phyloP scores from a whole-genome alignment of 768 basidiomycete genomes.

The Scleroderma bovista region DNA sequence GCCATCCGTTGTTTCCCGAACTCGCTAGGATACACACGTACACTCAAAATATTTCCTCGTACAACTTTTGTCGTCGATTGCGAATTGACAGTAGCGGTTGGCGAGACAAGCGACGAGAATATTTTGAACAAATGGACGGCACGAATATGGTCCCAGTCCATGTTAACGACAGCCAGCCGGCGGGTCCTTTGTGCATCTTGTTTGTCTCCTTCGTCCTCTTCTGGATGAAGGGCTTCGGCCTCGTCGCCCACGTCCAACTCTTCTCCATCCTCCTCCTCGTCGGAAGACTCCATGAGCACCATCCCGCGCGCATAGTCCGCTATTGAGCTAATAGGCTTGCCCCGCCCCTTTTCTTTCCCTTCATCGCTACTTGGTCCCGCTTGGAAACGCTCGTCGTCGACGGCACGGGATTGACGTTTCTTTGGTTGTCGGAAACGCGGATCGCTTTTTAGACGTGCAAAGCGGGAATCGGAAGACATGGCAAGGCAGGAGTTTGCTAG shows the following conservation, averaged over 20 bases:
- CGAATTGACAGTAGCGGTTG: conserved; percentile 40
- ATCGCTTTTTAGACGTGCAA: conserved; percentile 81
- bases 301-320: conserved; percentile 90
- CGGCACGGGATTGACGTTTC: conserved; percentile 74
- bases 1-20: conserved; percentile 9
- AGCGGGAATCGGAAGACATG: conserved; percentile 66
- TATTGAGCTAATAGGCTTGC: conserved; percentile 18
- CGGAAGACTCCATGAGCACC: conserved; percentile 82
- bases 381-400: conserved; percentile 91
- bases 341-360: conserved; percentile 24
- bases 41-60: conserved; percentile 12
- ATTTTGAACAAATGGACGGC: conserved; percentile 89
- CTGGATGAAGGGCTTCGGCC: conserved; percentile 35
- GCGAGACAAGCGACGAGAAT: conserved; percentile 78
- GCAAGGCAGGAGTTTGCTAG: neutral
- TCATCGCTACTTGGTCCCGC: conserved; percentile 47
- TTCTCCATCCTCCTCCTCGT: conserved; percentile 52
- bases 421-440: conserved; percentile 88
- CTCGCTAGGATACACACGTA: conserved; percentile 13
- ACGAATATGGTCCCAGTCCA: conserved; percentile 97
- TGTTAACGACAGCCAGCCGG: conserved; percentile 86
- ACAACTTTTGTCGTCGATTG: conserved; percentile 1
- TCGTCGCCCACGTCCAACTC: conserved; percentile 30
- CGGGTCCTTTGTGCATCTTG: conserved; percentile 44
- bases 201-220: conserved; percentile 37